Evolutionary conservation across 495 filamentous ascomycete genomes (phyloP).

Genomic region (Podospora appendiculata): DNA sequence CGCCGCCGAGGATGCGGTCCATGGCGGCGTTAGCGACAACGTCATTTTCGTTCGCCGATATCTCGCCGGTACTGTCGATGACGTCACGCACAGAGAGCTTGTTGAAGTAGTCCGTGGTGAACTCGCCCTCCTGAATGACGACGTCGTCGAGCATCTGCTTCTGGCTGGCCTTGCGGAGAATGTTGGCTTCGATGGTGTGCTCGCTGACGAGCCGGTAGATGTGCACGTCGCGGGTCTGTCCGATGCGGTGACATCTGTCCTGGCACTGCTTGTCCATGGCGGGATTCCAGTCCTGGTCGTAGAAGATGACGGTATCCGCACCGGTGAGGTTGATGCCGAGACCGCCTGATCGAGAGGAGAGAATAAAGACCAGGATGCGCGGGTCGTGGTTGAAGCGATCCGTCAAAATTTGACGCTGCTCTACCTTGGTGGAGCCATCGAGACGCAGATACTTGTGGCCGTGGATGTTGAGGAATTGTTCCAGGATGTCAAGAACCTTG

Average conservation of each 20-base stretch:
- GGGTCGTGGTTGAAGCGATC: conserved; percentile 95
- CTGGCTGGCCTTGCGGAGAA: conserved; percentile 90
- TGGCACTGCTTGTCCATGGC: conserved; percentile 99
- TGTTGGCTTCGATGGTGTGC: conserved; percentile 98
- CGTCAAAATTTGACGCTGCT: conserved; percentile 90
- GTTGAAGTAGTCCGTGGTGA: conserved; percentile 96
- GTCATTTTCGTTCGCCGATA: conserved; percentile 49
- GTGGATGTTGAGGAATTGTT: conserved; percentile 97
- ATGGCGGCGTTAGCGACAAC: conserved; percentile 70
- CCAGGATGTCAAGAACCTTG: conserved; percentile 93
- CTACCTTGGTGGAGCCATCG: conserved; percentile 89
- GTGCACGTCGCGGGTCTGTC: conserved; percentile 95
- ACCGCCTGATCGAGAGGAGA: conserved; percentile 89
- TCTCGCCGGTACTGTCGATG: conserved; percentile 51
- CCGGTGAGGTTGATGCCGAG: conserved; percentile 95
- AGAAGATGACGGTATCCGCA: conserved; percentile 98
- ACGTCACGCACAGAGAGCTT: conserved; percentile 67
- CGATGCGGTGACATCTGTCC: conserved; percentile 95
- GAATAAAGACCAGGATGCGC: conserved; percentile 88
- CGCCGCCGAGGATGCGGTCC: conserved; percentile 71
- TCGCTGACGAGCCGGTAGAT: conserved; percentile 97
- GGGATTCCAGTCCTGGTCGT: conserved; percentile 99
- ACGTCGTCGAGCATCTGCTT: conserved; percentile 97
- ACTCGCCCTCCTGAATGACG: conserved; percentile 96
- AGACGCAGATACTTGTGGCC: conserved; percentile 87